Evolutionary conservation across 495 filamentous ascomycete species (phyloP), one percentile per base, ranked within the genome.

Genomic region (Penicillium soppii): DNA sequence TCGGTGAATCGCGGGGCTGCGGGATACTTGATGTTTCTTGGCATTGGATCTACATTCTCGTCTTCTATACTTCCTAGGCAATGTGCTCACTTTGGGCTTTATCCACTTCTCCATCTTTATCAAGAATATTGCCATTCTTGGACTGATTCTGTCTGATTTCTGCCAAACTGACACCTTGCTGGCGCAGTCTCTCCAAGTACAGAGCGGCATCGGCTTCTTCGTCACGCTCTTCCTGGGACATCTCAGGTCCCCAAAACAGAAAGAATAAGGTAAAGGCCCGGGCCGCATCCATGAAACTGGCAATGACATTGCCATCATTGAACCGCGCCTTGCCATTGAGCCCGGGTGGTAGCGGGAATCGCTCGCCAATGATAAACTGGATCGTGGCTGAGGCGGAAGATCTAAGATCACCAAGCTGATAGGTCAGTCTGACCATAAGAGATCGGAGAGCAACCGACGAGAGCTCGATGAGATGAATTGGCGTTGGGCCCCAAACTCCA

Each of bases 301-400:
- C 56, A 39, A 74, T 69, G 12, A 68, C 65, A 22, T 56, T 58
- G 3, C 67, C 60, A 43, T 72, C 74, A 42, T 70, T 53, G 50
- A 59, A 68, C 2, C 70, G 47, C 32, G 58, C 55, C 12, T 50
- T 59, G 0, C 62, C 68, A 23, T 49, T 37, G 5, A 55, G 30
- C 7, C 48, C 44, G 0, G 59, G 46, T 7, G 62, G 47, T 4
- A 74, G 50, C 1, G 67, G 67, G 45, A 63, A 74, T 9, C 61
- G 52, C 43, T 69, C 55, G 1, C 70, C 73, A 39, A 74, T 69
- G 10, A 60, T 62, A 7, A 59, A 58, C 36, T 73, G 61, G 25
- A 74, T 75, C 1, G 71, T 74, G 0, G 66, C 62, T 3, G 69
- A 62, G 7, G 69, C 66, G 0, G 63, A 65, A 3, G 71, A 68